Evolutionary conservation across 148 eudicot species (phyloP), one percentile per base, ranked within the genome.

Genomic region (Heliamphora exappendiculata): DNA sequence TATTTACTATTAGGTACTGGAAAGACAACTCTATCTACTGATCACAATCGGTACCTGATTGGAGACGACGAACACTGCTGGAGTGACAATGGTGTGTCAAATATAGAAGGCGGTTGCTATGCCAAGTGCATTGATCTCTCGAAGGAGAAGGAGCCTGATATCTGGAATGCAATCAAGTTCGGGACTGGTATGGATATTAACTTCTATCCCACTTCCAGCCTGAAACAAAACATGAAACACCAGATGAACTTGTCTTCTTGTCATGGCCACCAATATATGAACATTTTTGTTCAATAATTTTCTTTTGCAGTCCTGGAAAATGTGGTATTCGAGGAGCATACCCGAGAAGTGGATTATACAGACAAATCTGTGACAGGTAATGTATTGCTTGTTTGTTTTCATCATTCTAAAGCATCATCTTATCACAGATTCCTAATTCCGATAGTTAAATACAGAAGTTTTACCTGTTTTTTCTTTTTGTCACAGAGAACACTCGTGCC

Each of bases 311-410:
- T 93, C 70, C 65, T 93, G 75, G 98, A 93, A 81, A 91, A 93
- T 74, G 98, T 93, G 76, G 98, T 93, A 63, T 93, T 93, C 49
- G 97, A 93, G 62, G 98, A 93, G 79, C 97, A 87, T 84, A 90
- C 89, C 7, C 85, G 98, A 42, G 97, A 90, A 59, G 98, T 91
- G 65, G 97, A 93, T 75, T 93, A 88, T 77, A n/a, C 78, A 7
- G 98, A 93, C 57, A 91, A 87, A 80, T 91, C 94, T 10, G 98
- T 93, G 10, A 93, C 98, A 81, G 97, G 97, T 92, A 79, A 79
- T 51, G 64, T 74, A 65, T 59, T 42, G 41, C 13, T 0, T 26
- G n/a, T 42, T 42, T 6, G 47, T 42, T 42, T 42, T 42, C 0
- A 42, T 42, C 1, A 11, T 50, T n/a, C n/a, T n/a, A n/a, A n/a